Percentiles rank a stretch among this genome's conserved stretches.
These are phyloP conservation scores for Mycena haematopus DNA, from an alignment of 768 basidiomycete species.

Conservation along the genomic window DNA sequence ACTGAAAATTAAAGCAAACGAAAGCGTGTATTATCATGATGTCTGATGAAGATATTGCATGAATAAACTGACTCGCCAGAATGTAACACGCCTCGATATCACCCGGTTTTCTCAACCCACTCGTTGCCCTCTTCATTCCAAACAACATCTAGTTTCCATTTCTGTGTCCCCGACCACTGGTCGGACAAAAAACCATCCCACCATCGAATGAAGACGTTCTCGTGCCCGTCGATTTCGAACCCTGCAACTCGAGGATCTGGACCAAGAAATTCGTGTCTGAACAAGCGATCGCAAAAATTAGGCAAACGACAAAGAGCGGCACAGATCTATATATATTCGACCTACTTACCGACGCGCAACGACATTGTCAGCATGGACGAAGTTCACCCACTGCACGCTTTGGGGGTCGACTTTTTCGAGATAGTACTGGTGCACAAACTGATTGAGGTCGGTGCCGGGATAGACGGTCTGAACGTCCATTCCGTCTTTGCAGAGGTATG, in stretches of 20 bases:
- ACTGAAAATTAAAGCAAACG: too few relatives aligned
- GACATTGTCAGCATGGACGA: slow-evolving; percentile 43
- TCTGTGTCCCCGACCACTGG: slow-evolving; percentile 49
- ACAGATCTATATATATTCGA: background rate
- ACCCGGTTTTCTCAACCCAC: slow-evolving; percentile 46
- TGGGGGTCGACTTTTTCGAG: slow-evolving; percentile 31
- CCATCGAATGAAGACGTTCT: slow-evolving; percentile 49
- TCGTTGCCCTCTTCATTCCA: slow-evolving; percentile 38
- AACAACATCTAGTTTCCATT: slow-evolving; percentile 46
- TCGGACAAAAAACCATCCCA: slow-evolving; percentile 51
- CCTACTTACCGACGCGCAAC: slow-evolving; percentile 37
- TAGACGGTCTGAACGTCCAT: slow-evolving; percentile 41
- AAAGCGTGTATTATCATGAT: background rate
- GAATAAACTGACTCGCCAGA: background rate
- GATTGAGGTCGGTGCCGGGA: slow-evolving; percentile 45
- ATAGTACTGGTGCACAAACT: slow-evolving; percentile 40
- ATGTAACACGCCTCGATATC: background rate
- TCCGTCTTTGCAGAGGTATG: slow-evolving; percentile 44
- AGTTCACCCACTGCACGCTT: slow-evolving; percentile 36
- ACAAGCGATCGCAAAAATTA: background rate
- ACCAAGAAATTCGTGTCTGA: slow-evolving; percentile 52
- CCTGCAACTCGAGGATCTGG: slow-evolving; percentile 52
- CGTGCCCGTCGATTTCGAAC: slow-evolving; percentile 43
- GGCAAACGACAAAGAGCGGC: background rate
- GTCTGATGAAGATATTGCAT: background rate